Evolutionary conservation across 1,284 basidiomycete genomes (phyloP), one percentile per base, ranked within the genome.

Genomic region (Rhodotorula sp.): DNA sequence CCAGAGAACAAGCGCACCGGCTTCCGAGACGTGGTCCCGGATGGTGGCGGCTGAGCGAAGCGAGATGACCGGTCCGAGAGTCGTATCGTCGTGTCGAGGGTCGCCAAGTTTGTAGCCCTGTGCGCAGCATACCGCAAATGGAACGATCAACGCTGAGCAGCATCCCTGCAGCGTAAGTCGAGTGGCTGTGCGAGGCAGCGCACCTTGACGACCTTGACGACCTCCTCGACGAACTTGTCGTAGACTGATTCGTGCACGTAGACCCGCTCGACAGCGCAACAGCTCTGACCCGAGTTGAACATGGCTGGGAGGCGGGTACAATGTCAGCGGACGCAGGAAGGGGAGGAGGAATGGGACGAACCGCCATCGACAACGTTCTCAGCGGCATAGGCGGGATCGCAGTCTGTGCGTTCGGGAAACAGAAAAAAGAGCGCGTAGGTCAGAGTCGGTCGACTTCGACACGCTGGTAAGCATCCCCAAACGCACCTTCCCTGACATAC

Each of bases 281-380:
- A 94, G 74, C 90, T 92, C 80, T 97, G 94, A 1, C 94, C 94
- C 22, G 93, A 93, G 81, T 97, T 97, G 85, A 93, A 98, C 82
- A 94, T 88, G 36, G 92, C 90, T 7, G 9, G 4, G n/a, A 8
- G 0, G 48, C 20, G 24, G 0, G 20, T 4, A 17, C 13, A 10
- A 15, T 11, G 53, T 54, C 24, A 59, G 30, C 30, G 15, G 32
- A 48, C 15, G 6, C 4, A 30, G 6, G 13, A 36, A 22, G 10
- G 11, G 52, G 34, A 9, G 30, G 39, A 11, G 27, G 11, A 44
- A 24, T 6, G 34, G 22, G 17, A 44, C 60, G 27, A 27, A 46
- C 91, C 89, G 86, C 93, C 94, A 81, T 98, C 94, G 4, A 77
- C 93, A 17, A 97, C 85, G 78, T 97, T 89, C 32, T 86, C 85